Evolutionary conservation across 2,329 filamentous ascomycete genomes (phyloP).

Genomic region (Huntiella savannae): DNA sequence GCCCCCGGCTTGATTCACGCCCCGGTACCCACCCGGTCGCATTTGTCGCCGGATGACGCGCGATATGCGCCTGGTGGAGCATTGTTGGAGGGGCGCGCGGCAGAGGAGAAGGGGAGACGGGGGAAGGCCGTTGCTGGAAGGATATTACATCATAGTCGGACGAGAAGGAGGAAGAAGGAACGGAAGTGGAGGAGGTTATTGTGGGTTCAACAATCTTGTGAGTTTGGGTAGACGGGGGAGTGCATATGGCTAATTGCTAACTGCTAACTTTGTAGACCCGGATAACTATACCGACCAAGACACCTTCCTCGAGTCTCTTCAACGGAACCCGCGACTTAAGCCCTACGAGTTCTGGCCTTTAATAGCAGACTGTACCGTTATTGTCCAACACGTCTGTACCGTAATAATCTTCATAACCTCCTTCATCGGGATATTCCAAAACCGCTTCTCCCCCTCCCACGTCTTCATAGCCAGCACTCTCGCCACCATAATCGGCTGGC

Average conservation of each 20-base stretch:
- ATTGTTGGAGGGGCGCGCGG: slow-evolving; percentile 18
- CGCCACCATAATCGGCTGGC: slow-evolving; percentile 71
- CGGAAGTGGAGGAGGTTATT: slow-evolving; percentile 84
- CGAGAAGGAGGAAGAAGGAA: slow-evolving; percentile 48
- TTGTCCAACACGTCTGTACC: slow-evolving; percentile 90
- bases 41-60: slow-evolving; percentile 70
- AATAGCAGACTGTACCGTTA: slow-evolving; percentile 85
- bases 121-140: slow-evolving; percentile 20
- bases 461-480: slow-evolving; percentile 72
- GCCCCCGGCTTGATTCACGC: slow-evolving; percentile 15
- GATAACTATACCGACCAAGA: slow-evolving; percentile 97
- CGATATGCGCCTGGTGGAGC: slow-evolving; percentile 37
- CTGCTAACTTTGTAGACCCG: slow-evolving; percentile 40
- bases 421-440: slow-evolving; percentile 76
- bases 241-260: neutral
- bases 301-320: slow-evolving; percentile 88
- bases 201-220: slow-evolving; percentile 94
- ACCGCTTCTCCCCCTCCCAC: slow-evolving; percentile 73
- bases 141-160: slow-evolving; percentile 37
- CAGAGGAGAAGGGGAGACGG: neutral
- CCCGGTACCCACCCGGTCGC: slow-evolving; percentile 31
- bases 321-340: slow-evolving; percentile 79
- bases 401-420: slow-evolving; percentile 88
- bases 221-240: slow-evolving; percentile 16
- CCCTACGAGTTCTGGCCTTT: slow-evolving; percentile 98